Conservation (phyloP, 2,329 filamentous ascomycete genomes). For the Zymoseptoria passerinii region DNA sequence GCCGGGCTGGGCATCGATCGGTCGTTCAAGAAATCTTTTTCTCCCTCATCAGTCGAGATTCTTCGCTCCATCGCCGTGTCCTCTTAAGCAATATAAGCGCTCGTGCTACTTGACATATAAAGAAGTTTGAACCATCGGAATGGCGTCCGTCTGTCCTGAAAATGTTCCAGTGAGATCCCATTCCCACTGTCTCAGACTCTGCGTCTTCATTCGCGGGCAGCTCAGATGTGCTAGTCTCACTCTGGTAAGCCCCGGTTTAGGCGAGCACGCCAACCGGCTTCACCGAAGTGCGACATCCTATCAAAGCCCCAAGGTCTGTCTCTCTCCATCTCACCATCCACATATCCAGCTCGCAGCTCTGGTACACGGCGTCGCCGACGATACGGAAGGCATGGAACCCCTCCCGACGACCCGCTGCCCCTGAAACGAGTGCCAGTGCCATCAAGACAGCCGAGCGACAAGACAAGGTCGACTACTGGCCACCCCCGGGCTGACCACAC, state of each 20-base stretch:
- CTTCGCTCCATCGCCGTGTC: neutral
- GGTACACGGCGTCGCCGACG: slow-evolving; percentile 4
- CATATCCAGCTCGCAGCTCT: slow-evolving; percentile 4
- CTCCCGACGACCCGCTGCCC: slow-evolving; percentile 11
- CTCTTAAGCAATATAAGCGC: slow-evolving; percentile 9
- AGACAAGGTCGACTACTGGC: slow-evolving; percentile 13
- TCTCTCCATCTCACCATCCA: slow-evolving; percentile 1
- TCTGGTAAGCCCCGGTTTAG: neutral
- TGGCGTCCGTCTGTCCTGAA: neutral
- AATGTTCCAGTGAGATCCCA: neutral
- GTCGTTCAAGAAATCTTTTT: neutral
- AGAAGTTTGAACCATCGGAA: neutral
- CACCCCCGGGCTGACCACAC: slow-evolving; percentile 10
- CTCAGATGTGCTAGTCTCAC: neutral
- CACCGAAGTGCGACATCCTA: slow-evolving; percentile 10
- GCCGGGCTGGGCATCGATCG: neutral
- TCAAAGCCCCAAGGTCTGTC: slow-evolving; percentile 1
- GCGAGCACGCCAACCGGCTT: neutral
- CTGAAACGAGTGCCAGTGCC: slow-evolving; percentile 18
- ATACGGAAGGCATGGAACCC: slow-evolving; percentile 14
- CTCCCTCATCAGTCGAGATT: neutral
- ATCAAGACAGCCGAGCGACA: slow-evolving; percentile 15
- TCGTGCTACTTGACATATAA: slow-evolving; percentile 11
- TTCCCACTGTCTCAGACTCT: too few relatives aligned
- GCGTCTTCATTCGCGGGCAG: neutral